These are phyloP conservation scores for Neopestalotiopsis rosae DNA, from an alignment of 2,329 filamentous ascomycete genomes.

Conservation along the genomic window DNA sequence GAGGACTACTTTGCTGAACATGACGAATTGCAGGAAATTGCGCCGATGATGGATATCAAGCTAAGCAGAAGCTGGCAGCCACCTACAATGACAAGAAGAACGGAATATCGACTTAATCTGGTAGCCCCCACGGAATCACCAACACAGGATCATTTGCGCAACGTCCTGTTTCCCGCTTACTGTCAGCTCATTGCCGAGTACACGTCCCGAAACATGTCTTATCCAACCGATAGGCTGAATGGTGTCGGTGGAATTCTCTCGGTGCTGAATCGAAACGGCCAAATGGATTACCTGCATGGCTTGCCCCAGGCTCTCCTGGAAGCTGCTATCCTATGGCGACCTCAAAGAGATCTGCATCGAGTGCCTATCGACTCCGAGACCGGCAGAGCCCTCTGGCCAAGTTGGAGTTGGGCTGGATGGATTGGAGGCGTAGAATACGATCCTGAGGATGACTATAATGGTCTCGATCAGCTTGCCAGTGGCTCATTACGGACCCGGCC, in stretches of 20 bases:
- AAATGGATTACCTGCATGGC: neutral
- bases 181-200: conserved; percentile 18
- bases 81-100: conserved; percentile 2
- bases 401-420: neutral
- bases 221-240: conserved; percentile 13
- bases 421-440: neutral
- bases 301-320: neutral
- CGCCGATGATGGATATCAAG: conserved; percentile 17
- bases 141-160: neutral
- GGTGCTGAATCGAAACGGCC: neutral
- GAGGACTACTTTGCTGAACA: conserved; percentile 19
- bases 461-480: neutral
- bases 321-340: neutral
- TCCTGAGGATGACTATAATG: neutral
- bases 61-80: conserved; percentile 19
- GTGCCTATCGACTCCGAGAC: neutral
- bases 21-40: neutral
- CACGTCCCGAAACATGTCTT: conserved; percentile 17
- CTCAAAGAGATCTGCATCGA: neutral
- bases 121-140: too few species aligned
- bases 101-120: neutral
- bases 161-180: conserved; percentile 8
- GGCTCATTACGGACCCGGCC: neutral
- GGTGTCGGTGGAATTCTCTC: conserved; percentile 13
- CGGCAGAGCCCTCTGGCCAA: neutral